These are phyloP conservation scores for Parastagonospora avenae DNA, from an alignment of 2,329 filamentous ascomycete genomes.

Conservation along the genomic window DNA sequence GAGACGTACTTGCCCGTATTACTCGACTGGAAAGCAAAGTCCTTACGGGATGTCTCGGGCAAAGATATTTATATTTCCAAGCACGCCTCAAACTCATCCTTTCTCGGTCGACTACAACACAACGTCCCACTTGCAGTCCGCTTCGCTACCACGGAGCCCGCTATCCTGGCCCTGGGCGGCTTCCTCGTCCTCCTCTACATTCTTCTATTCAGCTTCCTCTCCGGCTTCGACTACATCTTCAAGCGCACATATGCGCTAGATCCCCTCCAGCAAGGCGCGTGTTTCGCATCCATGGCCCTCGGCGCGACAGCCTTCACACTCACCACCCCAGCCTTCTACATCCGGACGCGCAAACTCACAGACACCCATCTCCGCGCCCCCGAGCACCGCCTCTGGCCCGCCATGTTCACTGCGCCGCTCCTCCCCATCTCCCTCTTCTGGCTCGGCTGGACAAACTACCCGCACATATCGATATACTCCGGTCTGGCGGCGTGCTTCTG, in stretches of 20 bases:
- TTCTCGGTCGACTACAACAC: neutral
- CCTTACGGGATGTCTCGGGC: slow-evolving; percentile 31
- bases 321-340: too few species aligned
- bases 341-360: too few species aligned
- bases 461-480: neutral
- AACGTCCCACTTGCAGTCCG: neutral
- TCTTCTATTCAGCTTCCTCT: slow-evolving; percentile 10
- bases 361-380: slow-evolving; percentile 50
- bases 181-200: slow-evolving; percentile 9
- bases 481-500: slow-evolving; percentile 73
- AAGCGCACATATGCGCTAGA: slow-evolving; percentile 3
- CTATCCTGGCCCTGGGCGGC: slow-evolving; percentile 1
- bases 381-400: slow-evolving; percentile 78
- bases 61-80: slow-evolving; percentile 49
- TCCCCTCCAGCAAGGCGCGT: slow-evolving; percentile 4
- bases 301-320: neutral
- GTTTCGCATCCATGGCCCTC: slow-evolving; percentile 8
- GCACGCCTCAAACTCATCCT: neutral
- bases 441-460: slow-evolving; percentile 13
- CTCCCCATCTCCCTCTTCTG: slow-evolving; percentile 76
- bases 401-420: slow-evolving; percentile 65
- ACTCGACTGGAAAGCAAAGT: slow-evolving; percentile 37
- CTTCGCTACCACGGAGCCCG: slow-evolving; percentile 1
- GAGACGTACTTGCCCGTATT: slow-evolving; percentile 56
- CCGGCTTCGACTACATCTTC: slow-evolving; percentile 12